Conservation (phyloP, 352 stramenopile species). For the Pilasporangium apinafurcum region DNA sequence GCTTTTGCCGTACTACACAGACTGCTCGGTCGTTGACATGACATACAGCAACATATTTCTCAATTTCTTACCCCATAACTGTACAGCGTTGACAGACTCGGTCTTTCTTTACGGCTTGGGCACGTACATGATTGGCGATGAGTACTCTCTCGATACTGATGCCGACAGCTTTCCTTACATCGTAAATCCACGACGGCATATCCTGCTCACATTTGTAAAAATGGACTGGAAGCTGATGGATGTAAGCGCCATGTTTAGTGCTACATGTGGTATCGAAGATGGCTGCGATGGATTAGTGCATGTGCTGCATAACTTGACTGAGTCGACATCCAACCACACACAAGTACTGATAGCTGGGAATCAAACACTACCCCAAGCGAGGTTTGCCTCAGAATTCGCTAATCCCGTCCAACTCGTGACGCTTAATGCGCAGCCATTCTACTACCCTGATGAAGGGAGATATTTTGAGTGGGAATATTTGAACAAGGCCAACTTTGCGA, state of each 20-base stretch:
- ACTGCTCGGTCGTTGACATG: constrained; percentile 1
- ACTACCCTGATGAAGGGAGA: constrained; percentile 3
- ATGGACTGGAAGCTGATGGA: constrained; percentile 22
- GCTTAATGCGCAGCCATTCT: constrained; percentile 12
- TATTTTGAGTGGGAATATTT: constrained; percentile 27
- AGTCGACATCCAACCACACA: not conserved
- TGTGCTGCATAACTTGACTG: constrained; percentile 8
- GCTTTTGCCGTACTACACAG: constrained; percentile 4
- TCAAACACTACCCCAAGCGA: not conserved
- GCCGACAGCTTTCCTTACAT: constrained; percentile 6
- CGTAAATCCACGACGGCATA: constrained; percentile 17
- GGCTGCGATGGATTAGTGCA: constrained; percentile 20
- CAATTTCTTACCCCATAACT: constrained; percentile 1
- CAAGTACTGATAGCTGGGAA: constrained; percentile 4
- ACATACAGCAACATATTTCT: constrained; percentile 4
- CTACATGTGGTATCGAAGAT: constrained; percentile 9
- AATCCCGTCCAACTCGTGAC: constrained; percentile 13
- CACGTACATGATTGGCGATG: constrained; percentile 5
- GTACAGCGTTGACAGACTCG: not conserved
- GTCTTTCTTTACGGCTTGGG: constrained; percentile 10
- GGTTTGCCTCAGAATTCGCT: not conserved
- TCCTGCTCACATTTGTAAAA: constrained; percentile 29
- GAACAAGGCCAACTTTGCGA: constrained; percentile 8
- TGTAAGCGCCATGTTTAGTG: constrained; percentile 21
- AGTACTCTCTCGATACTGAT: constrained; percentile 1